Evolutionary conservation across 2,329 filamentous ascomycete genomes (phyloP), one percentile per base, ranked within the genome.

Genomic region (Aspergillus pseudotamarii): DNA sequence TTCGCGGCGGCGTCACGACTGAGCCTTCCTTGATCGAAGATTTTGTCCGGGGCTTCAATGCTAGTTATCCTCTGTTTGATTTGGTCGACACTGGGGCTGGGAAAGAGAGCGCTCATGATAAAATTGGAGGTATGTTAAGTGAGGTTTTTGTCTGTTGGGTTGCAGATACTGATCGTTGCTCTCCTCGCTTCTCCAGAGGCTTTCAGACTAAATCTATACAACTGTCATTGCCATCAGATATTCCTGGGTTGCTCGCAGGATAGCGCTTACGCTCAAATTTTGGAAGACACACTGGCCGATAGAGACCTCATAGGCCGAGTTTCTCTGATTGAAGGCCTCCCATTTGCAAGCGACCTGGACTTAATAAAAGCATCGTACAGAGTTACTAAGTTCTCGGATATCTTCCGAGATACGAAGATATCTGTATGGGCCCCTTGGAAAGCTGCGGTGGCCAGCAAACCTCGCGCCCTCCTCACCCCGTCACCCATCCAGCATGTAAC

Each of bases 161-260:
- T 26, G 55, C 21, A 66, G 26, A 54, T 59, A 67, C 73, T 79
- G 67, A 77, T 66, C 9, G 53, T 56, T 60, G 53, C 60, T 26
- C 51, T 21, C 34, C 59, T 38, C 43, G 57, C 28, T 58, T 41
- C 45, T 59, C 28, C 66, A 86, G 85, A 85, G 66, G 78, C 78
- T 30, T 84, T 89, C 74, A 84, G 84, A 68, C 73, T 86, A 55
- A 81, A 84, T 72, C 76, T 87, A 57, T 79, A 84, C 73, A 84
- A 88, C 68, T 84, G 82, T 65, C 86, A 87, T 68, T 89, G 87
- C 70, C 85, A 85, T 59, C 85, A 87, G 61, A 82, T 89, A 58
- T 78, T 88, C 56, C 79, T 89, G 41, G 87, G 86, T 10, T 87
- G 86, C 72, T 85, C 84, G 16, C 83, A 85, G 63, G 84, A 86